These are phyloP conservation scores for Sclerotinia minor DNA, from an alignment of 2,329 filamentous ascomycete species.

Conservation along the genomic window DNA sequence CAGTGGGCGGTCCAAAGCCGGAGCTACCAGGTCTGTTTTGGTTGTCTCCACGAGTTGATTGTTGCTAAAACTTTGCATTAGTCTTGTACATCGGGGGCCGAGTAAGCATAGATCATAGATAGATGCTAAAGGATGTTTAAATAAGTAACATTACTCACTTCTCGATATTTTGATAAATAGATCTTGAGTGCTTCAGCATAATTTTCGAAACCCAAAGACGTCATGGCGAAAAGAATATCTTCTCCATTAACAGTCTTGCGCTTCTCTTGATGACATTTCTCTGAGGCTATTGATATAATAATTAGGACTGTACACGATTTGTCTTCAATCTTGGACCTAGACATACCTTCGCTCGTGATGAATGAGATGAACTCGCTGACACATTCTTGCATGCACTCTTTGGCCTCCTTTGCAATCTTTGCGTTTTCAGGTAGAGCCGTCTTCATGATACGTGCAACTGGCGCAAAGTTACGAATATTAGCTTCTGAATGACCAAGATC, in stretches of 20 bases:
- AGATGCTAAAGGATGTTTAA: constrained; percentile 16
- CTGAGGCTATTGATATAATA: constrained; percentile 67
- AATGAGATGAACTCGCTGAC: constrained; percentile 99
- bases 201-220: constrained; percentile 96
- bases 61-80: constrained; percentile 39
- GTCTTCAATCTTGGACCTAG: constrained; percentile 22
- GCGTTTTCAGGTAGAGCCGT: constrained; percentile 95
- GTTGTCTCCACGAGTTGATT: constrained; percentile 69
- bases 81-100: constrained; percentile 15
- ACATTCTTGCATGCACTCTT: constrained; percentile 99
- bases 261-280: constrained; percentile 99
- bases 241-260: constrained; percentile 98
- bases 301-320: constrained; percentile 30
- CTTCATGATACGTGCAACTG: constrained; percentile 99
- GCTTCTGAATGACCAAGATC: constrained; percentile 58
- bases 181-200: constrained; percentile 98
- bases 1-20: constrained; percentile 50
- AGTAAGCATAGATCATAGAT: constrained; percentile 24
- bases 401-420: constrained; percentile 98
- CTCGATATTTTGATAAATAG: constrained; percentile 94
- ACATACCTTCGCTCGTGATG: constrained; percentile 96
- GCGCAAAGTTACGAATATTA: constrained; percentile 91
- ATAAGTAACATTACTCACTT: constrained; percentile 63
- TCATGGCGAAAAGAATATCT: constrained; percentile 99
- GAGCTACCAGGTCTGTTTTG: constrained; percentile 55